Base-by-base conservation (phyloP, 176 grass and related monocot species). In the Pontederia paniculata region DNA sequence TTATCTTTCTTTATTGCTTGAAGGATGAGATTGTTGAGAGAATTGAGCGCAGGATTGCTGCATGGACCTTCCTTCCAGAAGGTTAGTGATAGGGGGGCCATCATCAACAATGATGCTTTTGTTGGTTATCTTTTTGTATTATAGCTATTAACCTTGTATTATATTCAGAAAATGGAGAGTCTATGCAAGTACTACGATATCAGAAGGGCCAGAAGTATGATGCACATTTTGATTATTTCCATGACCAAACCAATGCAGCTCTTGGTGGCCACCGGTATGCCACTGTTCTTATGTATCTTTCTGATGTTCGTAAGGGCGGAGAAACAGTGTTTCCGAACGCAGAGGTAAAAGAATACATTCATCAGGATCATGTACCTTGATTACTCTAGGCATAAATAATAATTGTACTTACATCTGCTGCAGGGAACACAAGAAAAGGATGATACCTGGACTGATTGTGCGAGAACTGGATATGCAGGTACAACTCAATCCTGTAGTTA, bases 31-130 rank as follows among this genome's bases (percentile, higher is more conserved):
- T 56, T 23, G 42, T 68, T 55, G 5, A 11, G 55, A 68, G 66
- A 56, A 68, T 68, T 22, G 66, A 68, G 18, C 18, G 11, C 7
- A 68, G 66, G 13, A 68, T 68, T 46, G 66, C 65, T 45, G 10
- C 28, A 54, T 68, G 65, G 66, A 68, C 66, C 50, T 68, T 55
- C 50, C 66, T 68, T 45, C 66, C 66, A 44, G 41, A 68, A 42
- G 66, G 66, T 55, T 10, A 46, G 14, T 23, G 11, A 13, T 13
- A 23, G 7, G 5, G n/a, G n/a, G n/a, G n/a, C 12, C 43, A 45
- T 44, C 55, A 15, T 18, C 11, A 55, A 20, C 41, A 1, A 16
- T 9, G 1, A 13, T 16, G 8, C 42, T 55, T 23, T 14, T n/a
- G 15, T 2, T 7, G 15, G 4, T 22, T 45, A 1, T 45, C 15